Evolutionary conservation across 176 grass and related monocot genomes (phyloP).

Genomic region (Metroxylon sagu): DNA sequence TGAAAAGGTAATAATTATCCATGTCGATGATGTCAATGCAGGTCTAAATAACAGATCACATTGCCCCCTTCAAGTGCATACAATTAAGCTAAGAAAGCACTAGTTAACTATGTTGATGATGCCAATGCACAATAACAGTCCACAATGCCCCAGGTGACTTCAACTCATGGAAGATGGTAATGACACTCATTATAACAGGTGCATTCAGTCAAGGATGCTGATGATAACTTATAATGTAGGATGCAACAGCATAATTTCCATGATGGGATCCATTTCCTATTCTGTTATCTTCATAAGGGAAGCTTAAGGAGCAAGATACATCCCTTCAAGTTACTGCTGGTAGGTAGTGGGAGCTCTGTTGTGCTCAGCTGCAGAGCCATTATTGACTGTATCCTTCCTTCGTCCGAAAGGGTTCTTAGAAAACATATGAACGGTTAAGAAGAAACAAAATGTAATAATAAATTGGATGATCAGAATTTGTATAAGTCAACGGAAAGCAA

Average conservation of each 20-base stretch:
- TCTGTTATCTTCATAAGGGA: slow-evolving; percentile 10
- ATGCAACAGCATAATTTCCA: slow-evolving; percentile 56
- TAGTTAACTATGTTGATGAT: slow-evolving; percentile 32
- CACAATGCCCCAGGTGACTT: slow-evolving; percentile 28
- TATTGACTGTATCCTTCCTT: slow-evolving; percentile 63
- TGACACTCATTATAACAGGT: slow-evolving; percentile 36
- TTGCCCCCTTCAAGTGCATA: slow-evolving; percentile 27
- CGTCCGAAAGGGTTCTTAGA: slow-evolving; percentile 93
- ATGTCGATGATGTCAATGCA: slow-evolving; percentile 40
- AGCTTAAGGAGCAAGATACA: slow-evolving; percentile 43
- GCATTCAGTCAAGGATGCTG: slow-evolving; percentile 56
- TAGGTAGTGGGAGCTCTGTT: slow-evolving; percentile 52
- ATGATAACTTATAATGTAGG: slow-evolving; percentile 23
- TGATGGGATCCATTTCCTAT: slow-evolving; percentile 30
- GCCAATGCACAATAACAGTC: slow-evolving; percentile 59
- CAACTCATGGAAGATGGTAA: slow-evolving; percentile 39
- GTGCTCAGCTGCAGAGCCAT: slow-evolving; percentile 23
- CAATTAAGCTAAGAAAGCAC: slow-evolving; percentile 14
- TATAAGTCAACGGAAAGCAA: too few species aligned
- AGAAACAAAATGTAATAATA: not conserved
- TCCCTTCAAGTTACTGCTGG: slow-evolving; percentile 31
- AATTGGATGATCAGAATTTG: too few species aligned
- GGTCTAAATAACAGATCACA: slow-evolving; percentile 29
- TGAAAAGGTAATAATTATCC: slow-evolving; percentile 22
- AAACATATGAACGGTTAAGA: slow-evolving; percentile 65